Percentiles rank a stretch among this genome's conserved stretches.
Conservation (phyloP, 2,329 filamentous ascomycete genomes). For the Annulohypoxylon truncatum region DNA sequence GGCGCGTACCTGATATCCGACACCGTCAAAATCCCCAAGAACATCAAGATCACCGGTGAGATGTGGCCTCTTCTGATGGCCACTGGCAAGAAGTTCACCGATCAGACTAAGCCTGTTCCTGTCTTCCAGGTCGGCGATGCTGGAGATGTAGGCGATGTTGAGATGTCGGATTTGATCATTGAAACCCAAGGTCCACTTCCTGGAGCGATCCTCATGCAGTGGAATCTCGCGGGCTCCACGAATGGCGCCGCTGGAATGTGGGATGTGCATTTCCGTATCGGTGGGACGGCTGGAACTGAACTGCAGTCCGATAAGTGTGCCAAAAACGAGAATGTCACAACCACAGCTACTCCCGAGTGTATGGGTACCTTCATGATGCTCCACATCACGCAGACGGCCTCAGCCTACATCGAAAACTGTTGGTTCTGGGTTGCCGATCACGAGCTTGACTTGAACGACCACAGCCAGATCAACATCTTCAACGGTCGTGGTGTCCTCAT, state of each 20-base stretch:
- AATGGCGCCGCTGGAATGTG: constrained; percentile 84
- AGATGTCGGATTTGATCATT: constrained; percentile 89
- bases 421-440: constrained; percentile 95
- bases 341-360: constrained; percentile 73
- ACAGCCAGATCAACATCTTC: constrained; percentile 86
- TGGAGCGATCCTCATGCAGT: constrained; percentile 90
- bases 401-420: constrained; percentile 85
- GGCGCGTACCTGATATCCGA: constrained; percentile 77
- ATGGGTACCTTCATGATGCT: constrained; percentile 78
- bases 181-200: constrained; percentile 85
- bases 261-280: constrained; percentile 96
- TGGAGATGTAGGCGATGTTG: constrained; percentile 82
- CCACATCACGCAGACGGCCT: constrained; percentile 71
- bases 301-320: constrained; percentile 83
- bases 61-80: constrained; percentile 93
- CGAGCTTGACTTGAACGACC: constrained; percentile 80
- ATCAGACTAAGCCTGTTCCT: constrained; percentile 80
- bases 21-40: constrained; percentile 78
- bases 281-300: constrained; percentile 84
- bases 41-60: constrained; percentile 89
- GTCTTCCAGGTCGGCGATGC: constrained; percentile 85
- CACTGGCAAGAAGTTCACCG: constrained; percentile 76
- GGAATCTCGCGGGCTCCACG: constrained; percentile 79
- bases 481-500: constrained; percentile 86
- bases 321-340: constrained; percentile 76